phyloP scores from a whole-genome alignment of 805 yeast species.

The Candida qinlingensis region DNA sequence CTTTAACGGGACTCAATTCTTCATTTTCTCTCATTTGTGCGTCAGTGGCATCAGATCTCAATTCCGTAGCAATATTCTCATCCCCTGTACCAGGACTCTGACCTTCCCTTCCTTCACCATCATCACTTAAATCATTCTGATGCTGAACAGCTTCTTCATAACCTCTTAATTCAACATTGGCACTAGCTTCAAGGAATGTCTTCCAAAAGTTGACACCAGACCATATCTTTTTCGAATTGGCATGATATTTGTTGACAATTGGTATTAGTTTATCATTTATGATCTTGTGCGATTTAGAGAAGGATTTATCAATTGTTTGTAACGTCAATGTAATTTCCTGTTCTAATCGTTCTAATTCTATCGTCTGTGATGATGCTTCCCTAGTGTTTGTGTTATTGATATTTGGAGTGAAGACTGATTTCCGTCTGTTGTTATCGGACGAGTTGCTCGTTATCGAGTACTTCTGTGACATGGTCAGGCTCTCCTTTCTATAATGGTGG shows the following conservation, averaged over 20 bases:
- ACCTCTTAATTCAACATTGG: slow-evolving; percentile 55
- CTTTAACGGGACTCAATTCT: slow-evolving; percentile 24
- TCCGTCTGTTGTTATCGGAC: slow-evolving; percentile 17
- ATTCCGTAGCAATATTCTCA: neutral
- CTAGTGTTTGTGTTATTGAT: slow-evolving; percentile 10
- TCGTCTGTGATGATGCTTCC: slow-evolving; percentile 22
- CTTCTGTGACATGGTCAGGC: slow-evolving; percentile 17
- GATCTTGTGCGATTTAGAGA: slow-evolving; percentile 60
- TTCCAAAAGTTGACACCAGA: slow-evolving; percentile 70
- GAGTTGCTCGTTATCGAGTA: slow-evolving; percentile 12
- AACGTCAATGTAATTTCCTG: slow-evolving; percentile 73
- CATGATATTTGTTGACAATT: slow-evolving; percentile 53
- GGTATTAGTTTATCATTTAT: slow-evolving; percentile 69
- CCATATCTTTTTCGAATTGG: slow-evolving; percentile 57
- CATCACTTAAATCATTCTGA: slow-evolving; percentile 2
- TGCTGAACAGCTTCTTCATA: slow-evolving; percentile 36
- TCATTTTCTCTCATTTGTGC: slow-evolving; percentile 16
- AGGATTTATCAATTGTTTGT: slow-evolving; percentile 74
- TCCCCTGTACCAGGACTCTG: neutral
- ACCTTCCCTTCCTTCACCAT: neutral
- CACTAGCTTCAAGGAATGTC: slow-evolving; percentile 69
- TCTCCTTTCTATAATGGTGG: no score
- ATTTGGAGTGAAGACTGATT: slow-evolving; percentile 23
- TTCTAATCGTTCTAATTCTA: slow-evolving; percentile 57
- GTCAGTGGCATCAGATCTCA: slow-evolving; percentile 11